Evolutionary conservation across 192 early-diverging fungal species (phyloP).

Genomic region (Radiomyces spectabilis): DNA sequence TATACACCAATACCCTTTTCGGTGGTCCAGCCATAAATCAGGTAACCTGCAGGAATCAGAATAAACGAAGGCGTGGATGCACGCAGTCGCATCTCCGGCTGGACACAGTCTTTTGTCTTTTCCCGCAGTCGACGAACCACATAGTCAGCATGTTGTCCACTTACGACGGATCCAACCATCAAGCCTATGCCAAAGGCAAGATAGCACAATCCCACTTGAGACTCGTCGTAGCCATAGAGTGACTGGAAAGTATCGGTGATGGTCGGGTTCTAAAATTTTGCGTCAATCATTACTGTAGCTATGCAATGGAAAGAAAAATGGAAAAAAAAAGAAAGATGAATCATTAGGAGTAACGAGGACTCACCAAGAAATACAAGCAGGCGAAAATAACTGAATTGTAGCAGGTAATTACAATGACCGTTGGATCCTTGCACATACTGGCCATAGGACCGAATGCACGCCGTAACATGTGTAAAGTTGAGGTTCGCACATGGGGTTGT

Average conservation of each 20-base stretch:
- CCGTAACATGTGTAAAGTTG: neutral
- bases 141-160: slow-evolving; percentile 2
- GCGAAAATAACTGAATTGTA: slow-evolving; percentile 10
- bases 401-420: neutral
- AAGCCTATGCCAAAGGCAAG: slow-evolving; percentile 5
- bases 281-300: too few species aligned
- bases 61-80: slow-evolving; percentile 2
- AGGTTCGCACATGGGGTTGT: too few species aligned
- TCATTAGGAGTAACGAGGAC: too few species aligned
- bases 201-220: slow-evolving; percentile 6
- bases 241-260: slow-evolving; percentile 6
- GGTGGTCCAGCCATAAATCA: slow-evolving; percentile 8
- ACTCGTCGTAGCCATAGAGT: neutral
- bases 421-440: neutral
- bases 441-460: slow-evolving; percentile 6
- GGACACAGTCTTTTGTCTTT: neutral
- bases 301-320: too few species aligned
- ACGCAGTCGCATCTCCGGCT: neutral
- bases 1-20: neutral
- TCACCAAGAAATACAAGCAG: slow-evolving; percentile 9
- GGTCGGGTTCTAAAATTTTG: slow-evolving; percentile 3
- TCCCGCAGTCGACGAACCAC: neutral
- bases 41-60: slow-evolving; percentile 5
- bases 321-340: too few species aligned
- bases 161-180: slow-evolving; percentile 5